Percentiles rank a stretch among this genome's conserved stretches.
phyloP scores from a whole-genome alignment of 768 basidiomycete species.

The Lepiota subincarnata region DNA sequence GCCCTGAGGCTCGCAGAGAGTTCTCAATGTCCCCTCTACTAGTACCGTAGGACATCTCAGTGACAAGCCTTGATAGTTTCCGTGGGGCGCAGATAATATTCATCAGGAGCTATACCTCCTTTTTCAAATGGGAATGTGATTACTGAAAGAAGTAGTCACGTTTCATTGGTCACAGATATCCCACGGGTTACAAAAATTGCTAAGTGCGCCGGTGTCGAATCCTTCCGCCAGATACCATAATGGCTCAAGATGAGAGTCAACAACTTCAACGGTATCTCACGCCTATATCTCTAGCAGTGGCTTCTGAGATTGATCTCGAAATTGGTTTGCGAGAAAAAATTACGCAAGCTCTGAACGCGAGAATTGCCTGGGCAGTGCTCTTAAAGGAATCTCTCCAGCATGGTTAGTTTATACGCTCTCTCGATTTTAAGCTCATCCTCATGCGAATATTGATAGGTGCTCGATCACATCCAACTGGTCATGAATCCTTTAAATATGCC shows the following conservation, averaged over 20 bases:
- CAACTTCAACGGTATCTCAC: neutral
- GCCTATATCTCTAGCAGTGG: conserved; percentile 22
- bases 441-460: neutral
- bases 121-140: neutral
- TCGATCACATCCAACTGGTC: conserved; percentile 15
- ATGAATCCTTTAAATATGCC: conserved; percentile 30
- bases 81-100: too few species aligned
- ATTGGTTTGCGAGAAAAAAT: conserved; percentile 41
- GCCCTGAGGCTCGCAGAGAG: too few species aligned
- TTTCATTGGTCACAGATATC: too few species aligned
- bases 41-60: too few species aligned
- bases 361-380: conserved; percentile 46
- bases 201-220: neutral
- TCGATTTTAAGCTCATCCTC: neutral
- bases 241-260: conserved; percentile 3
- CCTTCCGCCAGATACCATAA: neutral
- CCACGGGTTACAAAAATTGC: neutral
- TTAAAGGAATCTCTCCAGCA: conserved; percentile 34
- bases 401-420: conserved; percentile 18
- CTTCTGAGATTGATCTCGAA: conserved; percentile 42
- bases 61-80: too few species aligned
- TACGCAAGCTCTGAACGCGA: conserved; percentile 35
- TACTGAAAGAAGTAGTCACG: too few species aligned
- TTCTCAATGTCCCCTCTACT: neutral
- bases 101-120: neutral